Evolutionary conservation across 2,329 filamentous ascomycete genomes (phyloP), one percentile per base, ranked within the genome.

Genomic region (Zymoseptoria crescenta): DNA sequence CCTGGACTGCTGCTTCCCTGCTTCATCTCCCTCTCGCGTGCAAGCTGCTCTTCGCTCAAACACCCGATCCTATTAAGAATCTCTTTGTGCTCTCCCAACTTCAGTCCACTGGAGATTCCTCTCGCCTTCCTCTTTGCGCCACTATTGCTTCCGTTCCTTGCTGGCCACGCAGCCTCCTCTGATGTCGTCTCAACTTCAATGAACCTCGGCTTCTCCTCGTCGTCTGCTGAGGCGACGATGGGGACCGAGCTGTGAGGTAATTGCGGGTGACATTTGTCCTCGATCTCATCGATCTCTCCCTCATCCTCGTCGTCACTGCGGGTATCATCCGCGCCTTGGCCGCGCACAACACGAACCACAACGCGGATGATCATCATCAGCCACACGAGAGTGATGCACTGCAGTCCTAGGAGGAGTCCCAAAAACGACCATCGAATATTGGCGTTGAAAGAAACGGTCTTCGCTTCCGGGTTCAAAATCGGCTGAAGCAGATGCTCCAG

Each of bases 321-420:
- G 19, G 85, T 83, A 70, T 99, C 94, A 64, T 96, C 91, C 4
- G 93, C 91, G 30, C 84, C 80, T 45, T 81, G 83, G 30, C 93
- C 92, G 55, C 81, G 83, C 41, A 97, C 72, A 5, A 97, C 91
- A 62, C 87, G 86, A 62, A 88, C 81, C 21, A 91, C 91, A 2
- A 99, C 89, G 59, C 86, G 84, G 48, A 92, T 75, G 65, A 97
- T 96, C 85, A 96, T 88, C 62, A 80, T 81, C 70, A 97, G 96
- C 94, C 94, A 97, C 62, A 89, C 81, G 41, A 96, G 77, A 30
- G 89, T 91, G 56, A 99, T 82, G 21, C 81, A 78, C 74, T 97
- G 91, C 21, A 99, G 80, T 45, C 87, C 82, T 10, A 95, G 78
- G 2, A 99, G 83, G 48, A 90, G 81, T 8, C 81, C 79, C 16